A percentile compares a stretch with the other conserved stretches of the same genome.
phyloP scores from a whole-genome alignment of 164 flowering plant species.

The Aristolochia fimbriata region DNA sequence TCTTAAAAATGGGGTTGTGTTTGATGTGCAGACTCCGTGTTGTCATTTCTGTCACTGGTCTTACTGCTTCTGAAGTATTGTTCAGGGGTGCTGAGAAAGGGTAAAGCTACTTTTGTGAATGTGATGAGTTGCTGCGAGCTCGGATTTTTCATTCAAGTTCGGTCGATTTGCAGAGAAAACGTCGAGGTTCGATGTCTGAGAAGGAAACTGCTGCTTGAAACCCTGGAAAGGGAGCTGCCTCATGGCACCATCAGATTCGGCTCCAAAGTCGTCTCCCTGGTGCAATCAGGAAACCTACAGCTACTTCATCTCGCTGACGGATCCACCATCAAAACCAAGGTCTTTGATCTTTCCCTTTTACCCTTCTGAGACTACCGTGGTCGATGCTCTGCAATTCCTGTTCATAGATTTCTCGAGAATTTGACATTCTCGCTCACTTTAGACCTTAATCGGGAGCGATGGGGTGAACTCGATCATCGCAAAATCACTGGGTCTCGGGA shows the following conservation, averaged over 20 bases:
- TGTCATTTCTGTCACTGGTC: slow-evolving; percentile 16
- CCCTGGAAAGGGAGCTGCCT: slow-evolving; percentile 53
- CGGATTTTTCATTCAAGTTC: slow-evolving; percentile 8
- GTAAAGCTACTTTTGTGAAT: slow-evolving; percentile 10
- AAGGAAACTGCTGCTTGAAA: slow-evolving; percentile 44
- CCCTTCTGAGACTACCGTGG: not conserved
- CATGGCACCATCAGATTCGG: slow-evolving; percentile 51
- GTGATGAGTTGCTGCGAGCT: not conserved
- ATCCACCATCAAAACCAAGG: slow-evolving; percentile 48
- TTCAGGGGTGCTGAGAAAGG: slow-evolving; percentile 13
- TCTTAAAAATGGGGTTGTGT: too few species aligned
- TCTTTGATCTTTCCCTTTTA: slow-evolving; percentile 6
- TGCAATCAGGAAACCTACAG: slow-evolving; percentile 32
- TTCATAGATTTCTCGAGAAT: not conserved
- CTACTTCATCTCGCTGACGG: slow-evolving; percentile 63
- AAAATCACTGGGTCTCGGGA: slow-evolving; percentile 32
- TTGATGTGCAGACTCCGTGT: slow-evolving; percentile 4
- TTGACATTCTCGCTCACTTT: not conserved
- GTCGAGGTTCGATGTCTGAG: slow-evolving; percentile 39
- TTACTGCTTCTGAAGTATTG: slow-evolving; percentile 5
- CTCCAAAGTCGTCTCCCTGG: slow-evolving; percentile 51
- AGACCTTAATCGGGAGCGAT: slow-evolving; percentile 50
- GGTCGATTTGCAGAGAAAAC: slow-evolving; percentile 18
- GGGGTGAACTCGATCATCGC: slow-evolving; percentile 48
- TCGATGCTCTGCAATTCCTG: not conserved